Percentiles rank a stretch among this genome's conserved stretches.
Conservation (phyloP, 441 rosid species). For the Populus trichocarpa region DNA sequence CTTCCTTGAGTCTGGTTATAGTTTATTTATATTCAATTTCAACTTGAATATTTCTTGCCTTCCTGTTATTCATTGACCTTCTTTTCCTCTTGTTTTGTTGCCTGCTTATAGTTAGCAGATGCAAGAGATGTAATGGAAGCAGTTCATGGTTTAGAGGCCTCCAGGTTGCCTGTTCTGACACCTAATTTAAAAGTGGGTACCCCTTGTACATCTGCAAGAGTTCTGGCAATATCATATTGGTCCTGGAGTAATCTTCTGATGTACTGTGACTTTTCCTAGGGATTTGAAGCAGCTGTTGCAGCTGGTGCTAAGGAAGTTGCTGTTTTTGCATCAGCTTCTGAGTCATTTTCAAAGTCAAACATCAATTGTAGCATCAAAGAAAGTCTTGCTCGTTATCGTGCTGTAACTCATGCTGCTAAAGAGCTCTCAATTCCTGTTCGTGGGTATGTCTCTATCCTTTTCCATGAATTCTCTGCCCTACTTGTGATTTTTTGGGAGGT, state of each 20-base stretch:
- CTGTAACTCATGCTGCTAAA: conserved; percentile 76
- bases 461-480: neutral
- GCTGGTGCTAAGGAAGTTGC: conserved; percentile 98
- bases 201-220: conserved; percentile 5
- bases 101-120: conserved; percentile 63
- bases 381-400: conserved; percentile 79
- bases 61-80: conserved; percentile 4
- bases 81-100: neutral
- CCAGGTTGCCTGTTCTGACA: conserved; percentile 83
- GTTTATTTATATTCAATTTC: neutral
- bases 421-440: conserved; percentile 76
- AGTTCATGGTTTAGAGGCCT: conserved; percentile 54
- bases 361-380: conserved; percentile 93
- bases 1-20: neutral
- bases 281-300: conserved; percentile 94
- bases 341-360: conserved; percentile 89
- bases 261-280: conserved; percentile 45
- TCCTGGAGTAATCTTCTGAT: conserved; percentile 25
- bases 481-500: neutral
- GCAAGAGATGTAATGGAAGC: conserved; percentile 92
- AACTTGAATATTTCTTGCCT: neutral
- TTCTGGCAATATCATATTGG: conserved; percentile 12
- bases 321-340: conserved; percentile 97
- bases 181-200: conserved; percentile 80
- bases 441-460: conserved; percentile 50